Base-by-base conservation (phyloP, 768 basidiomycete genomes). In the Stropharia rugosoannulata region DNA sequence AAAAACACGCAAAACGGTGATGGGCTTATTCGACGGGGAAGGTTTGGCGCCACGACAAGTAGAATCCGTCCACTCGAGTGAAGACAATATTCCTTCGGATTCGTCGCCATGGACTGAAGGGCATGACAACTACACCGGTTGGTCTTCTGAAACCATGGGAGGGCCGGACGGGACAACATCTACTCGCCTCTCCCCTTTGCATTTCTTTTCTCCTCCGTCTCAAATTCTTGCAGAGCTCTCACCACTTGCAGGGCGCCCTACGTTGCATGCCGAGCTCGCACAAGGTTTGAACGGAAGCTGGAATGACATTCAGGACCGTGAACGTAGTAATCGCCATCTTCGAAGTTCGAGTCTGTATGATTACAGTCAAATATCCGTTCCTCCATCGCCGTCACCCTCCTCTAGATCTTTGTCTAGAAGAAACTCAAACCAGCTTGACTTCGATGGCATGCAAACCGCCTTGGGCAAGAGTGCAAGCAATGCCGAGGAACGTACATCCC, bases 331-430 rank as follows among this genome's bases (percentile, higher is more conserved):
- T 49, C 69, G 74, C 57, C 84, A 81, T 57, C 69, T 82, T 48
- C 77, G 81, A 25, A 75, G 78, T 6, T 77, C 73, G 40, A 89
- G 87, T 60, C 70, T 89, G 15, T 81, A 77, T 58, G 79, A 81
- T 56, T 64, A 86, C 48, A 72, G 70, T 51, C 70, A 73, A n/a
- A 68, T 76, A 49, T 76, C 79, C 27, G 73, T 72, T 8, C 73
- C 77, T 6, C 66, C 75, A 5, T 76, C 79, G 10, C 73, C 74
- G 12, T 73, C 75, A 18, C 65, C 70, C 16, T 40, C 58, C 13
- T 64, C 68, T 8, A 53, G 53, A 16, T 13, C 53, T 12, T 25
- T 46, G 9, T 55, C 42, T 35, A 44, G 55, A 13, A 18, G 18
- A 8, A 42, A 27, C n/a, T 51, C 49, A 3, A 43, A 57, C 15